A percentile compares a stretch with the other conserved stretches of the same genome.
phyloP scores from a whole-genome alignment of 2,329 filamentous ascomycete species.

The Venturia nashicola region DNA sequence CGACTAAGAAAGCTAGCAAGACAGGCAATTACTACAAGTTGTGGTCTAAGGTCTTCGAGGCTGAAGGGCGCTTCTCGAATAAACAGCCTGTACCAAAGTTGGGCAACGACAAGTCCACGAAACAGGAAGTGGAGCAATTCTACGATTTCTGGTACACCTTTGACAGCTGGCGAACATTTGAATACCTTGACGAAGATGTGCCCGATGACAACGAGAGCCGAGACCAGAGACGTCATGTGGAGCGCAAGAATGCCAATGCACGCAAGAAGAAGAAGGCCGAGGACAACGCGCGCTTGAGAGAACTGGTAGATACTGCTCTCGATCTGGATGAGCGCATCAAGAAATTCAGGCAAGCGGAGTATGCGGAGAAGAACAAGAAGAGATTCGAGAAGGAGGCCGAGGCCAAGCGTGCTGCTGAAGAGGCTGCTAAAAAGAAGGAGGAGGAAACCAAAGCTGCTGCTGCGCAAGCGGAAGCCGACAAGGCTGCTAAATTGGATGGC shows the following conservation, averaged over 20 bases:
- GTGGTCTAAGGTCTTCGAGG: slow-evolving; percentile 81
- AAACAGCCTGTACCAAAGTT: slow-evolving; percentile 76
- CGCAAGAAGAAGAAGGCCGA: slow-evolving; percentile 99
- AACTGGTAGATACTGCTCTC: slow-evolving; percentile 77
- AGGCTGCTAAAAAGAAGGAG: slow-evolving; percentile 70
- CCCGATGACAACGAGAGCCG: slow-evolving; percentile 98
- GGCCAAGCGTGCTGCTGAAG: slow-evolving; percentile 75
- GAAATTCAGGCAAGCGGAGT: slow-evolving; percentile 85
- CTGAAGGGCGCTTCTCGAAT: slow-evolving; percentile 88
- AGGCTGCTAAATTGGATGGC: slow-evolving; percentile 65
- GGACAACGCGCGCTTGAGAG: slow-evolving; percentile 81
- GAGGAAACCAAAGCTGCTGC: slow-evolving; percentile 69
- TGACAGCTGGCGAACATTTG: slow-evolving; percentile 93
- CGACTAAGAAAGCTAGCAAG: slow-evolving; percentile 76
- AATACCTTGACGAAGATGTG: slow-evolving; percentile 98
- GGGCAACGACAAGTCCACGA: slow-evolving; percentile 70
- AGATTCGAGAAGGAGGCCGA: slow-evolving; percentile 80
- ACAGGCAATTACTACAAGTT: slow-evolving; percentile 93
- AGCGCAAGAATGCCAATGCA: slow-evolving; percentile 95
- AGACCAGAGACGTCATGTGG: slow-evolving; percentile 95
- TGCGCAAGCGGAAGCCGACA: slow-evolving; percentile 77
- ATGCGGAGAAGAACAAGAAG: slow-evolving; percentile 94
- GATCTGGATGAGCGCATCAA: slow-evolving; percentile 90
- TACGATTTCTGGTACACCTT: slow-evolving; percentile 99
- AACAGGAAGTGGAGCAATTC: slow-evolving; percentile 85